phyloP scores from a whole-genome alignment of 495 filamentous ascomycete genomes.

The Neohortaea acidophila region DNA sequence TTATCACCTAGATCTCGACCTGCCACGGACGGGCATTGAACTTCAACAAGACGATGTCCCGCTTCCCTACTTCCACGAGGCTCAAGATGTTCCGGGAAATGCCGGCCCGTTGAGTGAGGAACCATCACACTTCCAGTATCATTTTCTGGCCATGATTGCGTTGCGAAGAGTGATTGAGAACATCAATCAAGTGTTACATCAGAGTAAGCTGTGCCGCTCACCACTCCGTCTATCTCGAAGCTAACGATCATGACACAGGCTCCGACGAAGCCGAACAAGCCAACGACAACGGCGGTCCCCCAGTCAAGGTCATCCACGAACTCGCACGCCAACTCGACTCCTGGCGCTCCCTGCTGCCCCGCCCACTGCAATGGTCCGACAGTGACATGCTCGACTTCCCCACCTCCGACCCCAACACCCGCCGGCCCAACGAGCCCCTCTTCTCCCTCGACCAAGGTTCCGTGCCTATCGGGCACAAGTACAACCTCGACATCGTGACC shows the following conservation, averaged over 20 bases:
- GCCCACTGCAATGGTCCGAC: conserved; percentile 39
- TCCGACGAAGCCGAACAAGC: conserved; percentile 9
- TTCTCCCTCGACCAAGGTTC: conserved; percentile 36
- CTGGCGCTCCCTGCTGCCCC: conserved; percentile 41
- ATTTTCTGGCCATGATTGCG: conserved; percentile 43
- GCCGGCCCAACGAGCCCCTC: conserved; percentile 22
- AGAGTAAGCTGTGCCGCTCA: conserved; percentile 26
- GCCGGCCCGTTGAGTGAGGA: conserved; percentile 1
- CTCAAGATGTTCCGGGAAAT: conserved; percentile 25
- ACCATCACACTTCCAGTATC: conserved; percentile 34
- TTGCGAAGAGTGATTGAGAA: conserved; percentile 37
- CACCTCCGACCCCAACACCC: conserved; percentile 1
- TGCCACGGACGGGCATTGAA: conserved; percentile 38
- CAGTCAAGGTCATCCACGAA: conserved; percentile 30
- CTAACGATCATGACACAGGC: conserved; percentile 3
- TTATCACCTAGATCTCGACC: conserved; percentile 40
- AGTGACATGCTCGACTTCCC: conserved; percentile 31
- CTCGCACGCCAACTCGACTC: conserved; percentile 36
- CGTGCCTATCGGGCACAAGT: conserved; percentile 29
- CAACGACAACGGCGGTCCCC: conserved; percentile 21
- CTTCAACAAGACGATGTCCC: conserved; percentile 35
- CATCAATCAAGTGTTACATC: conserved; percentile 35
- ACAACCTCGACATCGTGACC: conserved; percentile 38
- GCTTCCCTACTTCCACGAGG: conserved; percentile 37
- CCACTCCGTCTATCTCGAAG: neutral